Conservation (phyloP, 2,329 filamentous ascomycete genomes). For the Pseudopithomyces maydicus region DNA sequence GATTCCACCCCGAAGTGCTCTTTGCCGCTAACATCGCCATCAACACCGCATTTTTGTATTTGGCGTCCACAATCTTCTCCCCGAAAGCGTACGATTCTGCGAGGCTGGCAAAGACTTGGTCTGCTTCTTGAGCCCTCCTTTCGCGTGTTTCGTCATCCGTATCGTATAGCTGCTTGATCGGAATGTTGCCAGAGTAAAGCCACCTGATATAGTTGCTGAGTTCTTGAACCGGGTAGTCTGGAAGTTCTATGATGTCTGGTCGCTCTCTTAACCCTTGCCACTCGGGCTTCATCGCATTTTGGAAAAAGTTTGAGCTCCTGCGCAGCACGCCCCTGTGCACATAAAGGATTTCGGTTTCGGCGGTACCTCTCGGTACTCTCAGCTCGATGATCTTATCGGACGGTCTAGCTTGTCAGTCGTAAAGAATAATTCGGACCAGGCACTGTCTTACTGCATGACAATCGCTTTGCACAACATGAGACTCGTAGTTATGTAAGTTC, state of each 20-base stretch:
- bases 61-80: constrained; percentile 9
- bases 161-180: constrained; percentile 20
- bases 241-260: not conserved
- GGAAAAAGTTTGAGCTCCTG: not conserved
- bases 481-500: no score
- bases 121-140: not conserved
- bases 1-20: not conserved
- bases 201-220: not conserved
- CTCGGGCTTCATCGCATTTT: not conserved
- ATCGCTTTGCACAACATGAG: no score
- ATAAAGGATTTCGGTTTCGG: not conserved
- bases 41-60: constrained; percentile 7
- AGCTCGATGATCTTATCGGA: not conserved
- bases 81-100: constrained; percentile 10
- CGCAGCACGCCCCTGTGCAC: not conserved
- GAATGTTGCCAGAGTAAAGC: not conserved
- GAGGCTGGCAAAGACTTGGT: not conserved
- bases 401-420: not conserved
- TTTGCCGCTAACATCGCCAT: not conserved
- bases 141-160: not conserved
- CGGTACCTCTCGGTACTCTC: not conserved
- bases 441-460: not conserved
- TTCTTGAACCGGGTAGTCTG: not conserved
- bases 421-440: not conserved
- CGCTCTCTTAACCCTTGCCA: not conserved